Evolutionary conservation across 2,329 filamentous ascomycete genomes (phyloP).

Genomic region (Pyrenophora seminiperda): DNA sequence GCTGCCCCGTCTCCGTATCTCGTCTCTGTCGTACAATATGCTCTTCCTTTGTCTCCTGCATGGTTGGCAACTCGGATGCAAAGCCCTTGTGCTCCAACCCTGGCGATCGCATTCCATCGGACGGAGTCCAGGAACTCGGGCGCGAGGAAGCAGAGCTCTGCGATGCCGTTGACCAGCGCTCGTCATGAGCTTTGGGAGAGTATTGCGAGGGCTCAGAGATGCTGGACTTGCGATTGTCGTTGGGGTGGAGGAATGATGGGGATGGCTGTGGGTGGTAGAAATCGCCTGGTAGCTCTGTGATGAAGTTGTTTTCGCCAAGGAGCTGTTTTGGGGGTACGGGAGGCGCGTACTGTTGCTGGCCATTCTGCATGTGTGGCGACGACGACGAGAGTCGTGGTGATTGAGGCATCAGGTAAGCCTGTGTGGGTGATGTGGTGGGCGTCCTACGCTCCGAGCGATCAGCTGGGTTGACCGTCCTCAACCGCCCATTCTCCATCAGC

Average conservation of each 20-base stretch:
- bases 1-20: constrained; percentile 17
- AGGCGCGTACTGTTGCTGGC: constrained; percentile 16
- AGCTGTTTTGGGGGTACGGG: constrained; percentile 26
- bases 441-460: constrained; percentile 35
- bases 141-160: constrained; percentile 38
- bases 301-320: constrained; percentile 36
- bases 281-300: constrained; percentile 53
- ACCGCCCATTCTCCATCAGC: constrained; percentile 69
- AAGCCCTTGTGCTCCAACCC: constrained; percentile 43
- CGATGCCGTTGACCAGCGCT: constrained; percentile 41
- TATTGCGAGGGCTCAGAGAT: constrained; percentile 25
- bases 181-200: constrained; percentile 37
- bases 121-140: constrained; percentile 44
- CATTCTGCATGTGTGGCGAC: constrained; percentile 20
- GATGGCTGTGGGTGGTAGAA: constrained; percentile 45
- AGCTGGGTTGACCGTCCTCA: constrained; percentile 63
- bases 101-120: constrained; percentile 44
- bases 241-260: constrained; percentile 35
- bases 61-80: constrained; percentile 43
- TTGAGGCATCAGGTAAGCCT: constrained; percentile 36
- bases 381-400: constrained; percentile 34
- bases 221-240: constrained; percentile 30
- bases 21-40: constrained; percentile 27
- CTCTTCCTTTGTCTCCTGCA: constrained; percentile 44
- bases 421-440: constrained; percentile 29